Evolutionary conservation across 2,329 filamentous ascomycete species (phyloP).

Genomic region (Penicillium italicum): DNA sequence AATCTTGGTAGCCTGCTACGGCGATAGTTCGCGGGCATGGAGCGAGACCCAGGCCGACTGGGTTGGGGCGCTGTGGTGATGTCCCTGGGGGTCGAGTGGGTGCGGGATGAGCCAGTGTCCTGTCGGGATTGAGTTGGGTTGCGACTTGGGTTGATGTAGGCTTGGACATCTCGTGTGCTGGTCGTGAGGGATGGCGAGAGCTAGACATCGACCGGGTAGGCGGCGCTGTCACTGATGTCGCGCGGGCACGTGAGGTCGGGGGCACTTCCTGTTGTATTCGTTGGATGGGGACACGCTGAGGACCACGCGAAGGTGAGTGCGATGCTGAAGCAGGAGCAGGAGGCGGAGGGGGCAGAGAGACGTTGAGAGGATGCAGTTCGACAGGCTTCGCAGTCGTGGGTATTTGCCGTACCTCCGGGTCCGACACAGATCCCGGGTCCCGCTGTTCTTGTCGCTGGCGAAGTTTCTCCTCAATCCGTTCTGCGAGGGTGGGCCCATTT

Average conservation of each 20-base stretch:
- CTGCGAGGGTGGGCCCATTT: conserved; percentile 25
- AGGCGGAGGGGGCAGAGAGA: not conserved
- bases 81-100: conserved; percentile 7
- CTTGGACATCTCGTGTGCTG: not conserved
- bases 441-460: conserved; percentile 28
- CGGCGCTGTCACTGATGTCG: conserved; percentile 9
- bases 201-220: conserved; percentile 7
- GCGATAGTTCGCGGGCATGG: conserved; percentile 66
- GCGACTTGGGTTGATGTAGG: not conserved
- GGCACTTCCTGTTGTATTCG: conserved; percentile 5
- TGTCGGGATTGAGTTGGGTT: not conserved
- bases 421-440: conserved; percentile 16
- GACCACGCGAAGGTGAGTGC: conserved; percentile 9
- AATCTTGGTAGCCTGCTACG: conserved; percentile 66
- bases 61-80: conserved; percentile 15
- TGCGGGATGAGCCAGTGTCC: conserved; percentile 8
- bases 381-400: conserved; percentile 4
- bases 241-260: conserved; percentile 4
- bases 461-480: conserved; percentile 36
- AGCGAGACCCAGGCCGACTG: conserved; percentile 48
- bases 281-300: not conserved
- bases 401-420: conserved; percentile 10
- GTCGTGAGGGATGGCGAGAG: not conserved
- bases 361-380: not conserved
- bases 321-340: conserved; percentile 5